phyloP scores from a whole-genome alignment of 2,329 filamentous ascomycete genomes.

The Xylaria sp. region DNA sequence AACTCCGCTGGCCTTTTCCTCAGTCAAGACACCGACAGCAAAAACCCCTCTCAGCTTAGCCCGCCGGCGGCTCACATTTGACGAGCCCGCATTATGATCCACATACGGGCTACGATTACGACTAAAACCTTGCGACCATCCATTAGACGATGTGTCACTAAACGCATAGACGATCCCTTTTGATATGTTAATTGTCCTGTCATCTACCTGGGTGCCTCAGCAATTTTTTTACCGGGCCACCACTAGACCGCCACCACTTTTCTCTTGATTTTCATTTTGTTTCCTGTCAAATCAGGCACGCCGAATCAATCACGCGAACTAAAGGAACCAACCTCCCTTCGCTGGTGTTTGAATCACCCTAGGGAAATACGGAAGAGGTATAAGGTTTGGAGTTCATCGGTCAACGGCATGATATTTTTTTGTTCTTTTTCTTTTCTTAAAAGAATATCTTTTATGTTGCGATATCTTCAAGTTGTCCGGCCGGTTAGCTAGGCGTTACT shows the following conservation, averaged over 20 bases:
- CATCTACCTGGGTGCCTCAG: background rate
- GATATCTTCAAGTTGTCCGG: conserved; percentile 18
- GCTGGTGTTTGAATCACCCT: conserved; percentile 3
- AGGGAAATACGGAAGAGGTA: conserved; percentile 26
- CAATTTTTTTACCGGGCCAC: conserved; percentile 4
- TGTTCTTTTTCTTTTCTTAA: background rate
- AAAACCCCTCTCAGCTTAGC: conserved; percentile 73
- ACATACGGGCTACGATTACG: conserved; percentile 23
- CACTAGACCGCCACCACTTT: conserved; percentile 6
- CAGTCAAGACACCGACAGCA: conserved; percentile 49
- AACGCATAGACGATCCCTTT: conserved; percentile 17
- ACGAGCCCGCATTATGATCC: conserved; percentile 62
- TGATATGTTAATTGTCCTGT: background rate
- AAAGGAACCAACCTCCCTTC: conserved; percentile 8
- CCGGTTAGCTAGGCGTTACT: conserved; percentile 13
- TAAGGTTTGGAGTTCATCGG: conserved; percentile 34
- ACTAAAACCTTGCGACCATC: conserved; percentile 15
- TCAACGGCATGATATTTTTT: conserved; percentile 25
- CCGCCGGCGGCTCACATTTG: conserved; percentile 84
- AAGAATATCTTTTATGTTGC: conserved; percentile 13
- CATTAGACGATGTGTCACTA: conserved; percentile 11
- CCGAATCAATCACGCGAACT: background rate
- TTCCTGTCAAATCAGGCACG: conserved; percentile 14
- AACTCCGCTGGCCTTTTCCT: conserved; percentile 72
- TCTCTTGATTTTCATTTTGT: conserved; percentile 21